Conservation (phyloP, 345 rosid genomes). For the Populus euphratica region DNA sequence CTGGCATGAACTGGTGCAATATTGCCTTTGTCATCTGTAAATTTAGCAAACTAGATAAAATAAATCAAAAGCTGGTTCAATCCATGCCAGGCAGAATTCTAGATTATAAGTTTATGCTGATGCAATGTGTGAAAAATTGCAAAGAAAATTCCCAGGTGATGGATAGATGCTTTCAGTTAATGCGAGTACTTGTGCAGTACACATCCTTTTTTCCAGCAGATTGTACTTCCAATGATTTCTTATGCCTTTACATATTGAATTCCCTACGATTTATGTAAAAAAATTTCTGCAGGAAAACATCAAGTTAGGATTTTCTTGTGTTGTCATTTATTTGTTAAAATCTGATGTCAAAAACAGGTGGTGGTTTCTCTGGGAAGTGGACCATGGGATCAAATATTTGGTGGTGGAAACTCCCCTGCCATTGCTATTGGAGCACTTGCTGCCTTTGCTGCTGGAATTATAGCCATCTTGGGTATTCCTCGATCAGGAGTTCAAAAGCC, state of each 20-base stretch:
- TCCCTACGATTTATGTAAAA: neutral
- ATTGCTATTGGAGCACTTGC: constrained; percentile 68
- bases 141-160: neutral
- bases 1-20: neutral
- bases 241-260: neutral
- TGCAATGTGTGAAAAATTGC: neutral
- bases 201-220: neutral
- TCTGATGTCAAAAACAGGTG: constrained; percentile 37
- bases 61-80: neutral
- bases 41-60: neutral
- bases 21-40: no score
- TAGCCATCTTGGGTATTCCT: constrained; percentile 82
- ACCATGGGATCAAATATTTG: constrained; percentile 76
- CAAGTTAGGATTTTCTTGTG: neutral
- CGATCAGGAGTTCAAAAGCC: constrained; percentile 64
- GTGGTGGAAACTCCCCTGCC: constrained; percentile 80
- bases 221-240: neutral
- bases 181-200: neutral
- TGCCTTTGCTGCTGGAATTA: constrained; percentile 57
- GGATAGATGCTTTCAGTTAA: neutral
- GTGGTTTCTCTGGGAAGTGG: constrained; percentile 76
- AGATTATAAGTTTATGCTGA: neutral
- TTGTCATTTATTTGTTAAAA: constrained; percentile 5
- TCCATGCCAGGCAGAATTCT: neutral
- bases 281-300: neutral